phyloP scores from a whole-genome alignment of 306 rosid genomes.

The Vicia sativa region DNA sequence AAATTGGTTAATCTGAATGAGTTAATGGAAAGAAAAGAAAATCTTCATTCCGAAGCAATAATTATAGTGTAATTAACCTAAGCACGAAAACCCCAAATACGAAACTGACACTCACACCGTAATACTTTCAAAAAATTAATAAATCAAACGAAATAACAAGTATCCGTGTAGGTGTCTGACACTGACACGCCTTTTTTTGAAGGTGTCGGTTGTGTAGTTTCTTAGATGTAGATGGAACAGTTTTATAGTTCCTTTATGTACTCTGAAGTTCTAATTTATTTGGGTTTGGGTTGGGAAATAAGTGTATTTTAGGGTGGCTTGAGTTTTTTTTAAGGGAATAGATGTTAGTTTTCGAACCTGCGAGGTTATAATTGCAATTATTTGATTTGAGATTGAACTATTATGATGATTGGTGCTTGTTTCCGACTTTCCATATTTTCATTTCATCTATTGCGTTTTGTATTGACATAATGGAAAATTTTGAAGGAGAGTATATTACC shows the following conservation, averaged over 20 bases:
- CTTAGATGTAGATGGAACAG: background rate
- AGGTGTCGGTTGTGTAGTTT: background rate
- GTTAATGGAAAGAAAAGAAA: background rate
- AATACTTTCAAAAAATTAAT: too few species aligned
- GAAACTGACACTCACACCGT: too few species aligned
- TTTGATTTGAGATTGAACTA: background rate
- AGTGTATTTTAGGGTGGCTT: background rate
- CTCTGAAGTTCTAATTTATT: background rate
- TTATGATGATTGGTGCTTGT: background rate
- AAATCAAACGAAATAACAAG: too few species aligned
- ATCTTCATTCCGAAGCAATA: background rate
- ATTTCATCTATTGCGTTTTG: background rate
- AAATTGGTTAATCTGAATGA: background rate
- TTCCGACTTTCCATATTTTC: background rate
- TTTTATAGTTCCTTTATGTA: background rate
- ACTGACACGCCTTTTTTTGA: too few species aligned
- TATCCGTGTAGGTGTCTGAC: too few species aligned
- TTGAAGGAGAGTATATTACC: background rate
- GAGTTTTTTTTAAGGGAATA: background rate
- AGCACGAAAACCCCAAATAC: too few species aligned
- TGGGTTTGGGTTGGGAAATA: background rate
- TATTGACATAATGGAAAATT: background rate
- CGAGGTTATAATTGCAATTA: background rate
- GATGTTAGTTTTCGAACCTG: constrained; percentile 11
- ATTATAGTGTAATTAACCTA: background rate